These are phyloP conservation scores for Clavispora asparagi DNA, from an alignment of 805 yeast genomes.

Conservation along the genomic window DNA sequence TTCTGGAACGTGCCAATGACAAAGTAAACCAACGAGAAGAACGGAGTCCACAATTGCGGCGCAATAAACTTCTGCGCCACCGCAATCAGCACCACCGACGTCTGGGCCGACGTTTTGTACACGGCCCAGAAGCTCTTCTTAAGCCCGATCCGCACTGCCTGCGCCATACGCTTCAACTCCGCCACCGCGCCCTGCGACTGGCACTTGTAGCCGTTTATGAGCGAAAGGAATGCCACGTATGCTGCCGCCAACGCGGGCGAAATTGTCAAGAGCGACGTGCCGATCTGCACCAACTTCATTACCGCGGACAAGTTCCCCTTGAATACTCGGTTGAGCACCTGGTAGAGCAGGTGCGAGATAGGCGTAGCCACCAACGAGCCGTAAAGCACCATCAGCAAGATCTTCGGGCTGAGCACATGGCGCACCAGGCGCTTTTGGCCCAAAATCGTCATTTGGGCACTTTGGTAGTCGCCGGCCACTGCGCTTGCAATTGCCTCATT, in stretches of 20 bases:
- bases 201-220: slow-evolving; percentile 37
- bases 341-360: slow-evolving; percentile 49
- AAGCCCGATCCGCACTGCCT: slow-evolving; percentile 28
- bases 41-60: slow-evolving; percentile 62
- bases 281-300: slow-evolving; percentile 45
- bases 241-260: slow-evolving; percentile 49
- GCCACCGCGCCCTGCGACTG: slow-evolving; percentile 5
- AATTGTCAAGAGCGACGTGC: slow-evolving; percentile 47
- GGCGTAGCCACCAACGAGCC: slow-evolving; percentile 56
- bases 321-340: slow-evolving; percentile 39
- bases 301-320: slow-evolving; percentile 32
- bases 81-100: slow-evolving; percentile 46
- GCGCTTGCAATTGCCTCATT: slow-evolving; percentile 55
- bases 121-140: slow-evolving; percentile 41
- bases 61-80: slow-evolving; percentile 53
- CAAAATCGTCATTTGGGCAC: slow-evolving; percentile 9
- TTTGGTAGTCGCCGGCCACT: slow-evolving; percentile 42
- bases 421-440: slow-evolving; percentile 20
- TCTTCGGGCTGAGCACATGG: slow-evolving; percentile 40
- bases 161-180: slow-evolving; percentile 15
- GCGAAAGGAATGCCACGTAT: slow-evolving; percentile 48
- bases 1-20: slow-evolving; percentile 60
- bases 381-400: slow-evolving; percentile 51
- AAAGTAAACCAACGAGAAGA: slow-evolving; percentile 54
- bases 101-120: slow-evolving; percentile 48